Evolutionary conservation across 805 yeast genomes (phyloP).

Genomic region (Wickerhamomyces mucosus): DNA sequence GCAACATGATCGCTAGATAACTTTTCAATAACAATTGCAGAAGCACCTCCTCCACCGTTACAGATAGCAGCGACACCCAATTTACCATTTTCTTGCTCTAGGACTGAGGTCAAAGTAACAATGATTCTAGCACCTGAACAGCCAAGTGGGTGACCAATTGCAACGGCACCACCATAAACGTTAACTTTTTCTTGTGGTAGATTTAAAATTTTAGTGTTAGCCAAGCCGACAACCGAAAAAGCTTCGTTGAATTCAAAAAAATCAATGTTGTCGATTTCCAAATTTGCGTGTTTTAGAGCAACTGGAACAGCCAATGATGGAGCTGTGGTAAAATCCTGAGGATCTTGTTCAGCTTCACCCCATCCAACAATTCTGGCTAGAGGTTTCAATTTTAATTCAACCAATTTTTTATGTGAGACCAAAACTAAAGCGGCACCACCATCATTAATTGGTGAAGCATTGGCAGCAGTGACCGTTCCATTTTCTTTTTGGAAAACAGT

Average conservation of each 20-base stretch:
- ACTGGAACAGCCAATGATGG: slow-evolving; percentile 94
- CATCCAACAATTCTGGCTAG: slow-evolving; percentile 83
- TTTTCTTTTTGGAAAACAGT: slow-evolving; percentile 90
- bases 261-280: slow-evolving; percentile 61
- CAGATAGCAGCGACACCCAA: slow-evolving; percentile 94
- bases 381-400: slow-evolving; percentile 82
- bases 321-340: slow-evolving; percentile 92
- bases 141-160: slow-evolving; percentile 91
- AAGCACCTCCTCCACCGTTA: slow-evolving; percentile 99
- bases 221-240: slow-evolving; percentile 91
- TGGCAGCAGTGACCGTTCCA: slow-evolving; percentile 96
- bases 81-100: slow-evolving; percentile 78
- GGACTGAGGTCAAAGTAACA: slow-evolving; percentile 74
- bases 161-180: slow-evolving; percentile 94
- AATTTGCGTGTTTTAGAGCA: slow-evolving; percentile 81
- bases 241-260: slow-evolving; percentile 97
- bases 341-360: slow-evolving; percentile 98
- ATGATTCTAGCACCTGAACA: slow-evolving; percentile 94
- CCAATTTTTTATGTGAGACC: slow-evolving; percentile 75
- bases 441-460: slow-evolving; percentile 92
- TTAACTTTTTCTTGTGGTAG: slow-evolving; percentile 63
- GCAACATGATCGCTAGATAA: slow-evolving; percentile 24
- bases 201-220: slow-evolving; percentile 65
- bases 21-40: slow-evolving; percentile 80
- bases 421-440: slow-evolving; percentile 95